phyloP scores from a whole-genome alignment of 1,284 basidiomycete genomes.

The Cryptococcus sp. region DNA sequence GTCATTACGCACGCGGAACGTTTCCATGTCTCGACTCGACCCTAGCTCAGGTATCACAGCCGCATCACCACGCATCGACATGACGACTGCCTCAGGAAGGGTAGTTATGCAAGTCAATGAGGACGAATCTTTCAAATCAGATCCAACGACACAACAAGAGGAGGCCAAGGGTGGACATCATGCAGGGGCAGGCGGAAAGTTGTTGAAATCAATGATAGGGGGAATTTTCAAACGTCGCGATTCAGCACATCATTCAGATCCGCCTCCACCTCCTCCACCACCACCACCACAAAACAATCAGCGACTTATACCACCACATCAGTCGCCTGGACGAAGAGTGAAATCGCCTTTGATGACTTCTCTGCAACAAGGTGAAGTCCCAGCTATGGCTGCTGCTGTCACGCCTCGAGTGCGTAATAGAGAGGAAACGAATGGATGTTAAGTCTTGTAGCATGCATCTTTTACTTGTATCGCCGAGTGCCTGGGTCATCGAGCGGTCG shows the following conservation, averaged over 20 bases:
- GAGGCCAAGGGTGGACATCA: background rate
- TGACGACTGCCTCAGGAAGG: background rate
- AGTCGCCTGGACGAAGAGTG: background rate
- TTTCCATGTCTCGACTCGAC: conserved; percentile 2
- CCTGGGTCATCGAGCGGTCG: too few species aligned
- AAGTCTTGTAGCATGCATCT: background rate
- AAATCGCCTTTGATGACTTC: background rate
- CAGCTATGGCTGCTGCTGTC: conserved; percentile 18
- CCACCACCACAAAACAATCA: conserved; percentile 1
- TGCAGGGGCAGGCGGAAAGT: conserved; percentile 4
- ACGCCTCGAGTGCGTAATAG: conserved; percentile 34
- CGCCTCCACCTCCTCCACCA: background rate
- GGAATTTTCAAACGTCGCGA: conserved; percentile 24
- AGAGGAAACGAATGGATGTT: conserved; percentile 23
- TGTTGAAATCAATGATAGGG: conserved; percentile 28
- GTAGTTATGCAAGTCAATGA: background rate
- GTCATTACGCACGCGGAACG: conserved; percentile 10
- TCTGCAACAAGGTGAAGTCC: background rate
- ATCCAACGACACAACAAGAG: background rate
- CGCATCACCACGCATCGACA: background rate
- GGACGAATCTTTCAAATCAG: conserved; percentile 3
- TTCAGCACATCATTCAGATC: conserved; percentile 3
- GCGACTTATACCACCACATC: background rate
- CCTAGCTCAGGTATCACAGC: conserved; percentile 3
- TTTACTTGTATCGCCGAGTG: too few species aligned